Evolutionary conservation across 1,284 basidiomycete genomes (phyloP).

Genomic region (Ganoderma leucocontextum): DNA sequence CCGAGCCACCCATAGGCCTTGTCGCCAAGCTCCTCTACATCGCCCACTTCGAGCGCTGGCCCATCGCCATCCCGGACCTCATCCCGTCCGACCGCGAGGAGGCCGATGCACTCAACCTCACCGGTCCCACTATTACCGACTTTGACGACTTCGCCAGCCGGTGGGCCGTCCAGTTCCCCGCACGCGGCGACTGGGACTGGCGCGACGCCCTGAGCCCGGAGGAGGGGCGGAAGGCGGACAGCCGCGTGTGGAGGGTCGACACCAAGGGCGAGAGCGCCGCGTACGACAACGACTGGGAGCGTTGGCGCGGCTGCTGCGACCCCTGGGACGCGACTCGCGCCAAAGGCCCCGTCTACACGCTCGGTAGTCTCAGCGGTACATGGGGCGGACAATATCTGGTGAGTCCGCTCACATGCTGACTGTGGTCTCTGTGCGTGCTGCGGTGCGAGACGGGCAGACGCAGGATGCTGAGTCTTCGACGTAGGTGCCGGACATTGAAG

Average conservation of each 20-base stretch:
- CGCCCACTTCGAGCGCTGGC: conserved; percentile 59
- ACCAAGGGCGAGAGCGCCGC: conserved; percentile 44
- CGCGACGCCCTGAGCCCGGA: conserved; percentile 38
- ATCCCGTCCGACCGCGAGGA: conserved; percentile 58
- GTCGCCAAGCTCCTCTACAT: conserved; percentile 73
- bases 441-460: neutral
- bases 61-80: conserved; percentile 52
- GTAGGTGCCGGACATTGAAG: conserved; percentile 44
- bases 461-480: neutral
- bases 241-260: conserved; percentile 32
- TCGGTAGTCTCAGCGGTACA: conserved; percentile 59
- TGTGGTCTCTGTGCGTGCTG: neutral
- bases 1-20: conserved; percentile 59
- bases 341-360: conserved; percentile 47
- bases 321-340: conserved; percentile 46
- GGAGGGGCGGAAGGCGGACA: conserved; percentile 36
- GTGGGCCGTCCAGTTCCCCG: conserved; percentile 42
- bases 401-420: conserved; percentile 35
- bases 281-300: conserved; percentile 70
- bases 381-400: conserved; percentile 70
- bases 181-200: conserved; percentile 51
- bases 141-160: conserved; percentile 63
- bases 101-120: conserved; percentile 42
- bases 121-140: conserved; percentile 64
- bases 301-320: conserved; percentile 58